A percentile compares a stretch with the other conserved stretches of the same genome.
Evolutionary conservation across 2,329 filamentous ascomycete genomes (phyloP).

Genomic region (Colletotrichum ledebouriae): DNA sequence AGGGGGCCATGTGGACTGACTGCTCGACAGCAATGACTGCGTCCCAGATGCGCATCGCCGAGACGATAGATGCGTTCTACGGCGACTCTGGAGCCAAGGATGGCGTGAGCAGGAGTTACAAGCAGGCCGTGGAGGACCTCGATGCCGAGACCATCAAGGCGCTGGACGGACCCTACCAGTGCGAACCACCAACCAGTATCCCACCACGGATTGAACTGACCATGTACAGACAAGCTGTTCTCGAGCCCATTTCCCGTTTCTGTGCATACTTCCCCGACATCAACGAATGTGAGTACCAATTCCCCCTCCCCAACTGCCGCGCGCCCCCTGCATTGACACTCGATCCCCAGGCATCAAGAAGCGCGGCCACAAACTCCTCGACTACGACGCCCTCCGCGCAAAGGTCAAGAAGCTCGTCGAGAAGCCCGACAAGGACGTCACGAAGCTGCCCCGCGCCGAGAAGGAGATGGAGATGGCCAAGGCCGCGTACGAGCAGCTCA

Average conservation of each 20-base stretch:
- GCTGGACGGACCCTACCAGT: slow-evolving; percentile 93
- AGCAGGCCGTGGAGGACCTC: slow-evolving; percentile 96
- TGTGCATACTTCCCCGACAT: slow-evolving; percentile 99
- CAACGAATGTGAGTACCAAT: slow-evolving; percentile 81
- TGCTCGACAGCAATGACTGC: slow-evolving; percentile 87
- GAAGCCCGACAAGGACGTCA: slow-evolving; percentile 98
- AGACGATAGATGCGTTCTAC: slow-evolving; percentile 99
- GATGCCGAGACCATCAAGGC: slow-evolving; percentile 99
- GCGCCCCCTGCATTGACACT: not conserved
- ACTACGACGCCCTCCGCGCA: slow-evolving; percentile 95
- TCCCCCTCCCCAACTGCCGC: not conserved
- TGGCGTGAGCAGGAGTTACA: slow-evolving; percentile 96
- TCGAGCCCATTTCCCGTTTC: slow-evolving; percentile 95
- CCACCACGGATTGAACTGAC: slow-evolving; percentile 37
- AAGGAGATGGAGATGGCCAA: slow-evolving; percentile 97
- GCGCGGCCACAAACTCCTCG: slow-evolving; percentile 96
- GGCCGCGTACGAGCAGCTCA: slow-evolving; percentile 93
- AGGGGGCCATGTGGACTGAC: slow-evolving; percentile 36
- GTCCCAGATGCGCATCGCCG: slow-evolving; percentile 98
- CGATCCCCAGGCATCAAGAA: slow-evolving; percentile 89
- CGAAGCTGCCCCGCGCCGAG: slow-evolving; percentile 94
- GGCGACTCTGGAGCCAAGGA: slow-evolving; percentile 95
- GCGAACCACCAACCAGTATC: slow-evolving; percentile 44
- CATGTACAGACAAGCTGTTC: slow-evolving; percentile 79
- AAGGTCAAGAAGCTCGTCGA: slow-evolving; percentile 98